Evolutionary conservation across 805 yeast genomes (phyloP), one percentile per base, ranked within the genome.

Genomic region (Blastobotrys parvus): DNA sequence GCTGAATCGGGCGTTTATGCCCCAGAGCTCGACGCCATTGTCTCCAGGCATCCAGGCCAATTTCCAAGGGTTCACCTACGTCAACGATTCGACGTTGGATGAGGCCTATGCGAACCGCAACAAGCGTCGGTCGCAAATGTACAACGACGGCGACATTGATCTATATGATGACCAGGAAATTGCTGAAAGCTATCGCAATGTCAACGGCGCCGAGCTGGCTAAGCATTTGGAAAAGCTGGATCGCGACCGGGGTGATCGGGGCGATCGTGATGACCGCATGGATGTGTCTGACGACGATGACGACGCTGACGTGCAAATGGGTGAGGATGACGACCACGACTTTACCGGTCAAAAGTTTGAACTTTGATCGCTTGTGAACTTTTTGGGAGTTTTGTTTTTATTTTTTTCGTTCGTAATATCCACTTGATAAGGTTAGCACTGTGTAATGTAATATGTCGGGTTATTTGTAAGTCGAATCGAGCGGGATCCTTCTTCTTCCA

Each of bases 1-100:
- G 32, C 75, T 88, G 61, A 81, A 67, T 71, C 70, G 80, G 59
- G 30, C 21, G 30, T 32, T 17, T 13, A 63, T 64, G 41, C n/a
- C n/a, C n/a, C 51, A 59, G 7, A 27, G 38, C 70, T 49, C 80
- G 76, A 20, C 96, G 3, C 97, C 97, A 25, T 68, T 92, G 49
- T 81, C 94, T 7, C 96, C 96, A 2, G 95, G 94, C 0, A 79
- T 90, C 56, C 98, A 92, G 67, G 97, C 92, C 41, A 89, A 89
- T 60, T 92, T 92, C 67, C 87, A 86, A 56, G 98, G 98, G 0
- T 92, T 92, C 63, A 92, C 98, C 0, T 92, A 84, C 63, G 97
- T 90, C 39, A 96, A 89, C 61, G 97, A 85, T 49, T 82, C 94
- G 20, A 77, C 94, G 23, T 79, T 90, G 72, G 95, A 89, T 56